Evolutionary conservation across 2,329 filamentous ascomycete genomes (phyloP), one percentile per base, ranked within the genome.

Genomic region (Fusarium sp.): DNA sequence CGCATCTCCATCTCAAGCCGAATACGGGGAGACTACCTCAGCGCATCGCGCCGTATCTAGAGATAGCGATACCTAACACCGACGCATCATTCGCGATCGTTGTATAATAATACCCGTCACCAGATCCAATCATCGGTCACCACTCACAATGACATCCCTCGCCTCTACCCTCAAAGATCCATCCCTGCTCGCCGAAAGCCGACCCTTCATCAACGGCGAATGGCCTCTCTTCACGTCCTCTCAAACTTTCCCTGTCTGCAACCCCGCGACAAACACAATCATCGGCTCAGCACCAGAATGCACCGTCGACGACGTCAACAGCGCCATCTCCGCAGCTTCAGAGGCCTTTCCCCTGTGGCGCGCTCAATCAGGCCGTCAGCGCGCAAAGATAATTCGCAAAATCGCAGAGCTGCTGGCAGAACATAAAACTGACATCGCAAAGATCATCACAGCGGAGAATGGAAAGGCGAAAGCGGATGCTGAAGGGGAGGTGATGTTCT

Each of bases 201-300:
- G 18, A 23, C 84, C 88, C 61, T 94, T 92, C 78, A 89, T 95
- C 78, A 92, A 95, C 80, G 93, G 93, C 76, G 85, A 93, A 86
- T 95, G 92, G 90, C 87, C 94, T 59, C 84, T 84, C 68, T 91
- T 92, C 61, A 87, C 88, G 71, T 93, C 91, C 1, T 90, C 90
- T 67, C 87, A 93, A 84, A 93, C 90, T 30, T 95, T 95, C 78
- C 88, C 93, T 75, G 90, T 94, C 62, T 85, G 86, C 66, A 89
- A 95, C 80, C 93, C 93, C 13, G 90, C 92, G 3, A 90, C 90
- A 18, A 89, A 90, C 73, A 87, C 89, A 75, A 80, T 89, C 49
- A 93, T 95, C 73, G 91, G 90, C 67, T 90, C 86, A 40, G 90
- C 90, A 80, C 92, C 93, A 52, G 93, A 95, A 77, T 93, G 93